Conservation (phyloP, 2,329 filamentous ascomycete genomes). For the Arthrobotrys conoides region DNA sequence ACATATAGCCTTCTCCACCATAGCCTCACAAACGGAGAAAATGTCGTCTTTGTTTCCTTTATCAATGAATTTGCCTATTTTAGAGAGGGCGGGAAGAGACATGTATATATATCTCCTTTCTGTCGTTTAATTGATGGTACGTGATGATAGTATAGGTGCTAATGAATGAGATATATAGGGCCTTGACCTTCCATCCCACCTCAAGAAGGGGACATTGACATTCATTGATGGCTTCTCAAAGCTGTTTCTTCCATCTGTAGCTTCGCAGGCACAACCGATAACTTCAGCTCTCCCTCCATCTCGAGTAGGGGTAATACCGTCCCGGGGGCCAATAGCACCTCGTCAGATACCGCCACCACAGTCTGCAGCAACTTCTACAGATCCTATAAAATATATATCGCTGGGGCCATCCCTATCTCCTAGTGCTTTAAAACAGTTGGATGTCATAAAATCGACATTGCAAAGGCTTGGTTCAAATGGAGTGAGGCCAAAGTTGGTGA, state of each 20-base stretch:
- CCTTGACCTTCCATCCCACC: slow-evolving; percentile 77
- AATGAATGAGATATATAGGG: slow-evolving; percentile 70
- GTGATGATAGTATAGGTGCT: background rate
- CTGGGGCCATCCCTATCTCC: slow-evolving; percentile 3
- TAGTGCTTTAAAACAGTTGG: slow-evolving; percentile 19
- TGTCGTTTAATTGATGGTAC: background rate
- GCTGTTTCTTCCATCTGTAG: slow-evolving; percentile 67
- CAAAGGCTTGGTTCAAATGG: background rate
- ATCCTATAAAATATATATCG: slow-evolving; percentile 51
- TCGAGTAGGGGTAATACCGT: slow-evolving; percentile 41
- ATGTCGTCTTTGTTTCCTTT: slow-evolving; percentile 85
- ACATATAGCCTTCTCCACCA: slow-evolving; percentile 67
- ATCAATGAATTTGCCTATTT: slow-evolving; percentile 84
- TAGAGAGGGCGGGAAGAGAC: slow-evolving; percentile 77
- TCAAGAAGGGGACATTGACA: slow-evolving; percentile 74
- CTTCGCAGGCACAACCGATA: background rate
- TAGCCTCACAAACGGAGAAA: slow-evolving; percentile 65
- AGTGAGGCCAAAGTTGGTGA: slow-evolving; percentile 72
- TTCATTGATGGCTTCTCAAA: slow-evolving; percentile 82
- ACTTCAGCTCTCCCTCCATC: slow-evolving; percentile 5
- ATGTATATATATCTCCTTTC: slow-evolving; percentile 70
- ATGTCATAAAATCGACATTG: slow-evolving; percentile 41
- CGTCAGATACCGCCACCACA: slow-evolving; percentile 9
- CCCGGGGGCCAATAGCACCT: slow-evolving; percentile 28
- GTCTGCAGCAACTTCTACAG: background rate